Base-by-base conservation (phyloP, 1,139 yeast genomes). In the Magnusiomyces ingens region DNA sequence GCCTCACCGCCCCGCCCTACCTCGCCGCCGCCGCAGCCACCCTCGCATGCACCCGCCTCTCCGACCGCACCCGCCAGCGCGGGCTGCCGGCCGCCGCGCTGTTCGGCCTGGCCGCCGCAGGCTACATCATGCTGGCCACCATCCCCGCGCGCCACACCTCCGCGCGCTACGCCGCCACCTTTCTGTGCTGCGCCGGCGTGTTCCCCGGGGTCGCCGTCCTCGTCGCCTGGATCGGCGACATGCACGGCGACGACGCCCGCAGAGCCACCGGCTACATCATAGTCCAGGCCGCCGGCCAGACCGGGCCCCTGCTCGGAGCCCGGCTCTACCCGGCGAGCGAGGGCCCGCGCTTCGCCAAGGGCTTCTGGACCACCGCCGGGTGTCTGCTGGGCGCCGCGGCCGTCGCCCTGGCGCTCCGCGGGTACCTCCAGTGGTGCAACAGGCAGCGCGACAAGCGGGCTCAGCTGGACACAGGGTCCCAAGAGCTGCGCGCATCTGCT, bases 1-100 rank as follows among this genome's bases (percentile, higher is more conserved):
- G 62, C n/a, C 57, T 58, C 12, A 57, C 61, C 3, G 62, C 62
- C 5, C 63, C 62, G 8, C 66, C 65, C 2, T 61, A 58, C 45
- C 36, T 61, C 5, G 55, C 58, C 19, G 59, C 63, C 4, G 53
- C 55, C 35, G 26, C 58, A 35, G 40, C 48, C 2, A 59, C 60
- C n/a, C 50, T 61, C 15, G 5, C 50, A 15, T 51, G 53, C 17
- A 50, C 64, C 6, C 55, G 52, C 49, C n/a, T 50, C 17, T 60
- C 64, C n/a, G 64, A 61, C 48, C 57, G 58, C 50, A 19, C 17
- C 8, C 45, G 53, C 43, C 52, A 55, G 15, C 59, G 63, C 0
- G 60, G 62, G 12, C 53, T 55, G 22, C 52, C 57, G 29, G 52
- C 60, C 29, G 42, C 55, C 12, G 54, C 54, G 21, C 49, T 53